Conservation (phyloP, 352 stramenopile genomes). For the Phytophthora constricta region DNA sequence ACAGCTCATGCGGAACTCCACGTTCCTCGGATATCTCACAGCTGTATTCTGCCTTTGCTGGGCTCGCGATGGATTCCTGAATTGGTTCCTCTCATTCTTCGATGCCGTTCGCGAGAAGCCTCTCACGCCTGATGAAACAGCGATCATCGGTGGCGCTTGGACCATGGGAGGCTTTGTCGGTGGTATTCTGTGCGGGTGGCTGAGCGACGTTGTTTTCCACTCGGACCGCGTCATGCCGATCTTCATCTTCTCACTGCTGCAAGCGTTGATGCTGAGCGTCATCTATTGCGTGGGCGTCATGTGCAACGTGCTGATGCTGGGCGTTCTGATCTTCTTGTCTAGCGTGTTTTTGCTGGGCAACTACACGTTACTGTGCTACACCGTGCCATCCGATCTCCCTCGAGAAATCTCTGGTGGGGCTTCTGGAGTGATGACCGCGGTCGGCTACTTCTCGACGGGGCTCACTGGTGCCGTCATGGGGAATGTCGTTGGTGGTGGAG, state of each 20-base stretch:
- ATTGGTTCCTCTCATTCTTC: constrained; percentile 84
- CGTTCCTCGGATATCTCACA: constrained; percentile 70
- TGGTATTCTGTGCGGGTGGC: constrained; percentile 71
- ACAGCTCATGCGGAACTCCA: constrained; percentile 59
- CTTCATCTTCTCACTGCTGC: constrained; percentile 74
- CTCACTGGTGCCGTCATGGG: constrained; percentile 73
- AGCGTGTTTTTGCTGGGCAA: constrained; percentile 83
- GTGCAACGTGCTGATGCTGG: constrained; percentile 55
- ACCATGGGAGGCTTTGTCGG: constrained; percentile 79
- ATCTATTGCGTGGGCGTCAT: constrained; percentile 68
- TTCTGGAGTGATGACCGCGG: constrained; percentile 67
- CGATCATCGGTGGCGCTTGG: constrained; percentile 74
- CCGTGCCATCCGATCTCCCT: constrained; percentile 74
- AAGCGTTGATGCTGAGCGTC: constrained; percentile 54
- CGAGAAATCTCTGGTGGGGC: constrained; percentile 72
- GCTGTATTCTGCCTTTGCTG: constrained; percentile 80
- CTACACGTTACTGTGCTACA: constrained; percentile 80
- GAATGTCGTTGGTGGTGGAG: constrained; percentile 57
- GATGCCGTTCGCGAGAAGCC: constrained; percentile 58
- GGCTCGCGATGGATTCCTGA: constrained; percentile 73
- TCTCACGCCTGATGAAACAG: constrained; percentile 58
- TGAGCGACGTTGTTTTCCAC: constrained; percentile 76
- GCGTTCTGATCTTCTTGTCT: constrained; percentile 62
- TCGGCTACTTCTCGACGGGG: constrained; percentile 75
- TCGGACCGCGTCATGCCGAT: constrained; percentile 76